Base-by-base conservation (phyloP, 768 basidiomycete species). In the Boletellus emodensis region DNA sequence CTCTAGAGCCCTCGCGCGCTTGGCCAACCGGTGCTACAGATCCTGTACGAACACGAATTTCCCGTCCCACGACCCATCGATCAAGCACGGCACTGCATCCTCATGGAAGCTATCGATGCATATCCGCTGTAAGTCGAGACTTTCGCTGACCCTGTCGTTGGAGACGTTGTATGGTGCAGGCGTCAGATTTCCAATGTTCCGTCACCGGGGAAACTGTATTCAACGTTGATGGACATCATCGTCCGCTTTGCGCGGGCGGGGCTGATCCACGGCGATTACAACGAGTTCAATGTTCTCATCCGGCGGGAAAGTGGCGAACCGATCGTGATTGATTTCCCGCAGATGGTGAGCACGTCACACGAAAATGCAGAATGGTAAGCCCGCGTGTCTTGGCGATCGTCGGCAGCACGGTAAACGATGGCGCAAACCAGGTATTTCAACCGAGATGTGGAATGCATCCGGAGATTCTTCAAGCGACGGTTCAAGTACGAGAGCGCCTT, bases 221-320 rank as follows among this genome's bases (percentile, higher is more conserved):
- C 94, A 1, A 72, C 75, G 15, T 75, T 98, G 40, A 98, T 98
- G 96, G 91, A 93, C 66, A 75, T 97, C 53, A 93, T 98, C 64
- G 92, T 97, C 50, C 90, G 93, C 46, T 87, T 98, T 61, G 94
- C 95, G 6, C 84, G 82, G 34, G 83, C 88, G 14, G 96, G 96
- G 6, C 79, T 99, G n/a, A 98, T 99, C 45, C 96, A 99, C 62
- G 94, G 96, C 37, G 96, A 99, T 61, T 99, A 90, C 72, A 99
- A 99, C 71, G 96, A 99, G 65, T 99, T 98, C 75, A 98, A 99
- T 68, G 94, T 99, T 57, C 83, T 99, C 54, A 93, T 99, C 59
- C 80, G 81, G 34, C 81, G 89, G 40, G 84, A 85, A 46, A 74
- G 70, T 40, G 80, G 80, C 11, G 84, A 91, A 60, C 90, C 94